Evolutionary conservation across 2,329 filamentous ascomycete genomes (phyloP).

Genomic region (Fonsecaea erecta): DNA sequence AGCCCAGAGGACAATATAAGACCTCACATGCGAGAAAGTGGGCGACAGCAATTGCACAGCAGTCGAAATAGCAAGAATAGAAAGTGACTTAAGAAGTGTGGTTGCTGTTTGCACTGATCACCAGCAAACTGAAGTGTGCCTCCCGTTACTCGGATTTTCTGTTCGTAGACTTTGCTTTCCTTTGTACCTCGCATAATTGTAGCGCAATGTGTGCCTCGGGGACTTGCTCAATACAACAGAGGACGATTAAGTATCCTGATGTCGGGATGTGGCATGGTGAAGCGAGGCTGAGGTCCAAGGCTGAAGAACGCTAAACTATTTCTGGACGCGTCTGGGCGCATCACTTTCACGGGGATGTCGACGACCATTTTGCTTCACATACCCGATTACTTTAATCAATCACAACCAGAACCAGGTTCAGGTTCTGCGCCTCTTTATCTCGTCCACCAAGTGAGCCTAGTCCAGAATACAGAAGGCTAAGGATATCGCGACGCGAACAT

Average conservation of each 20-base stretch:
- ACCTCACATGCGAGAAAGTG: not conserved
- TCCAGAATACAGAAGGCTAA: not conserved
- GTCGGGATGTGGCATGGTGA: too few relatives aligned
- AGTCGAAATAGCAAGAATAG: not conserved
- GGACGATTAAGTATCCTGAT: too few relatives aligned
- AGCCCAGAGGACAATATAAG: not conserved
- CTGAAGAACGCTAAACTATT: not conserved
- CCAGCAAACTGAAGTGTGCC: not conserved
- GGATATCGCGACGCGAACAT: not conserved
- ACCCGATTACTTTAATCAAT: not conserved
- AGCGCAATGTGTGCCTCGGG: not conserved
- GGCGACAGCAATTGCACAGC: not conserved
- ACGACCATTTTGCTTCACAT: not conserved
- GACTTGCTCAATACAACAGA: not conserved
- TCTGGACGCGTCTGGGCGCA: slow-evolving; percentile 2
- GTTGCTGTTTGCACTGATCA: not conserved
- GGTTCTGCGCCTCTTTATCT: not conserved
- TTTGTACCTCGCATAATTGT: not conserved
- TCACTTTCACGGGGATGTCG: not conserved
- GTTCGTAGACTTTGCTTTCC: not conserved
- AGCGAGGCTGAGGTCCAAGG: not conserved
- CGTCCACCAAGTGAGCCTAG: not conserved
- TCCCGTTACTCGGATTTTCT: not conserved
- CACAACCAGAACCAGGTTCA: not conserved
- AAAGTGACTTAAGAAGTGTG: not conserved